Evolutionary conservation across 345 rosid species (phyloP).

Genomic region (Aethionema arabicum): DNA sequence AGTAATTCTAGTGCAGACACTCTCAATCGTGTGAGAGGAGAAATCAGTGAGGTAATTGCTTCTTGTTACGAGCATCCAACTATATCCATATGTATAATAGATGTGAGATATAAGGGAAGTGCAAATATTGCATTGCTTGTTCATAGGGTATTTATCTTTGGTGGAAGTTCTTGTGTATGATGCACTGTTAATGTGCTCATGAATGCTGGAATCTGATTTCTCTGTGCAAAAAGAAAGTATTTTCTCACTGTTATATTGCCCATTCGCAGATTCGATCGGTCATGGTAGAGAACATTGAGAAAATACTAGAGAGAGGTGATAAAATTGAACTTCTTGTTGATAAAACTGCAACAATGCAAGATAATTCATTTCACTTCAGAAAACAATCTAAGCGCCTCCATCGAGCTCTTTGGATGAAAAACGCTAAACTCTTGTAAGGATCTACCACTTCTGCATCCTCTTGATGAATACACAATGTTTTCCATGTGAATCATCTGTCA

Average conservation of each 20-base stretch:
- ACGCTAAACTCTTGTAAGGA: constrained; percentile 88
- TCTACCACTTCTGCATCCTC: constrained; percentile 4
- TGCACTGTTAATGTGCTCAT: not conserved
- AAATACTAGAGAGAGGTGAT: constrained; percentile 95
- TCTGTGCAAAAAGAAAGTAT: not conserved
- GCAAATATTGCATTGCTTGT: not conserved
- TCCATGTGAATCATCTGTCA: constrained; percentile 1
- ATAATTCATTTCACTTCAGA: constrained; percentile 82
- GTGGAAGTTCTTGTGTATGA: not conserved
- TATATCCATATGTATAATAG: not conserved
- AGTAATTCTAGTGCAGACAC: constrained; percentile 88
- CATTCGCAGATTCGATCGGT: constrained; percentile 71
- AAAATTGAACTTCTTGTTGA: constrained; percentile 95
- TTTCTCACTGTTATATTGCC: constrained; percentile 7
- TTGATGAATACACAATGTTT: not conserved
- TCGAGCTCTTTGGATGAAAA: constrained; percentile 97
- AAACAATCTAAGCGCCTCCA: constrained; percentile 93
- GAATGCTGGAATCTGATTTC: not conserved
- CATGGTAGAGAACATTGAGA: constrained; percentile 97
- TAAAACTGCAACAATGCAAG: constrained; percentile 96
- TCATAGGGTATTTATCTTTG: constrained; percentile 1
- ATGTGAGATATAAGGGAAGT: too few relatives aligned
- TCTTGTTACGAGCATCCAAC: not conserved
- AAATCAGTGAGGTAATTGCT: constrained; percentile 79
- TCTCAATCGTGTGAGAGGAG: constrained; percentile 89